Evolutionary conservation across 345 rosid species (phyloP).

Genomic region (Carallia brachiata): DNA sequence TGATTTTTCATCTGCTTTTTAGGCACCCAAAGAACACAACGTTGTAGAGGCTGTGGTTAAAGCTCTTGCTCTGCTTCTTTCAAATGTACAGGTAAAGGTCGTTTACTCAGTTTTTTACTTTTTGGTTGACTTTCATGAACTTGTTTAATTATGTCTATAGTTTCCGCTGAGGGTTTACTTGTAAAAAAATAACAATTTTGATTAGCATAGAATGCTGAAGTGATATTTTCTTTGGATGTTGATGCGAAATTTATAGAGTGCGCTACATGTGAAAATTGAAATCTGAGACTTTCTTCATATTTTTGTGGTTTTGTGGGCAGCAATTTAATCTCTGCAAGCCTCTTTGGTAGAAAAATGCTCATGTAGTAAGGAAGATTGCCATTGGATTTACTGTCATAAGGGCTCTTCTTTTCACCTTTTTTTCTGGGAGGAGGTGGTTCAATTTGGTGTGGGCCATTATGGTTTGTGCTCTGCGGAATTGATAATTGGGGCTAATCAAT

Average conservation of each 20-base stretch:
- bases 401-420: too few relatives aligned
- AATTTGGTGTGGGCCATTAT: too few relatives aligned
- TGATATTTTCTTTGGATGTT: neutral
- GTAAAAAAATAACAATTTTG: neutral
- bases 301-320: neutral
- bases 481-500: too few relatives aligned
- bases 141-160: conserved; percentile 3
- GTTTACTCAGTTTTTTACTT: conserved; percentile 3
- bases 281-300: neutral
- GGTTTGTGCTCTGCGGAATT: too few relatives aligned
- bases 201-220: neutral
- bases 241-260: neutral
- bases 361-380: neutral
- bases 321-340: neutral
- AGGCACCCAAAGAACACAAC: conserved; percentile 94
- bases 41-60: conserved; percentile 97
- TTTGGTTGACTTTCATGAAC: neutral
- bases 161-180: conserved; percentile 3
- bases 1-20: conserved; percentile 21
- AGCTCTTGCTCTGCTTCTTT: conserved; percentile 95
- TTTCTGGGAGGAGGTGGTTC: too few relatives aligned
- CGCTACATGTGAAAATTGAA: neutral
- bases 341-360: neutral
- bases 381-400: neutral
- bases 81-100: conserved; percentile 74